Evolutionary conservation across 495 filamentous ascomycete species (phyloP).

Genomic region (Neurospora cerealis): DNA sequence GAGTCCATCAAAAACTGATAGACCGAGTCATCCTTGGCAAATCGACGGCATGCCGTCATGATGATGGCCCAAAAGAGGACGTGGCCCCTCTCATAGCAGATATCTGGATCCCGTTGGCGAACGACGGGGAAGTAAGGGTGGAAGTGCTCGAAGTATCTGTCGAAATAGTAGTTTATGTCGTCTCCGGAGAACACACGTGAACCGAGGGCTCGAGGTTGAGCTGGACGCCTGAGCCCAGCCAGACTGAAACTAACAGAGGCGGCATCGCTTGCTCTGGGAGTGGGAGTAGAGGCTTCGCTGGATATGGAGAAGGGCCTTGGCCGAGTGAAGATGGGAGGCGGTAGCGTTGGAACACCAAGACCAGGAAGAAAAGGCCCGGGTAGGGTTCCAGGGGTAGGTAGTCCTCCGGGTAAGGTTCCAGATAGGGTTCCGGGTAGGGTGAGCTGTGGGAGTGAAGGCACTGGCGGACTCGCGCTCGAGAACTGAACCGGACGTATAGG

Average conservation of each 20-base stretch:
- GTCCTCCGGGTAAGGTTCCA: background rate
- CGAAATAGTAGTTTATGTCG: conserved; percentile 37
- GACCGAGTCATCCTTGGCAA: conserved; percentile 30
- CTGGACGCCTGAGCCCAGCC: conserved; percentile 6
- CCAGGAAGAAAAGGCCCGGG: conserved; percentile 1
- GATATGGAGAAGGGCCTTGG: conserved; percentile 5
- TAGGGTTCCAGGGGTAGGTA: background rate
- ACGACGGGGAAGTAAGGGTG: conserved; percentile 36
- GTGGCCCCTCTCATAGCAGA: conserved; percentile 26
- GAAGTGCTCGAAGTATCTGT: conserved; percentile 33
- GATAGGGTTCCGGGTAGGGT: background rate
- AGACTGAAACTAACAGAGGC: background rate
- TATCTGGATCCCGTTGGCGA: conserved; percentile 27
- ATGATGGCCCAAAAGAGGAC: conserved; percentile 38
- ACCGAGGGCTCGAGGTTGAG: conserved; percentile 29
- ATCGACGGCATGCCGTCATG: conserved; percentile 31
- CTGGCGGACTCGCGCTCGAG: background rate
- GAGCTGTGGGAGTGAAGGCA: background rate
- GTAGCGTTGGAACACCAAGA: conserved; percentile 1
- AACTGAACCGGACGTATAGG: conserved; percentile 8
- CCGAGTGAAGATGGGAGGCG: conserved; percentile 8
- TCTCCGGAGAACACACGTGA: conserved; percentile 37
- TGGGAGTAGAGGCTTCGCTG: conserved; percentile 5
- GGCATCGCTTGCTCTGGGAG: conserved; percentile 6
- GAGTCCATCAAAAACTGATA: conserved; percentile 30